phyloP scores from a whole-genome alignment of 225 moss, liverwort and hornwort species.

The Pleurozium schreberi region DNA sequence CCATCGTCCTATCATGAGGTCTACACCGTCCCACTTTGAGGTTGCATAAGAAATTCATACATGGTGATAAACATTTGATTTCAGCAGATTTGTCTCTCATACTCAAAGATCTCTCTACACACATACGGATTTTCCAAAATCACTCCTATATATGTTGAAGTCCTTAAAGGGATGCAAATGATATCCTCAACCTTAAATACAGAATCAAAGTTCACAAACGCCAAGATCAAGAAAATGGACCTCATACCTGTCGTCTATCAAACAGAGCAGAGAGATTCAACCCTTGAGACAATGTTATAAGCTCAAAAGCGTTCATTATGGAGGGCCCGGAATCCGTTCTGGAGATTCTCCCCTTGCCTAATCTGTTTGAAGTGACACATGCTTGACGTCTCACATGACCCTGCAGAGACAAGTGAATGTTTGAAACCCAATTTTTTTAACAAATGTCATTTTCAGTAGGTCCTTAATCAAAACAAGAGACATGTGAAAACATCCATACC shows the following conservation, averaged over 20 bases:
- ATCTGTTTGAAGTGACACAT: neutral
- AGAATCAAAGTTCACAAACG: neutral
- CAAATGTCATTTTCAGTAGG: neutral
- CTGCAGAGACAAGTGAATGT: neutral
- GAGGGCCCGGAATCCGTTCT: neutral
- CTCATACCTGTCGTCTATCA: neutral
- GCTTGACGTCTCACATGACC: neutral
- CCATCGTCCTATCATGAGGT: neutral
- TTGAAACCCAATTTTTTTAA: neutral
- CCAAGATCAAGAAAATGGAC: neutral
- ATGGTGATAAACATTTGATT: neutral
- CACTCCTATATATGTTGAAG: neutral
- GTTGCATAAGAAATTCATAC: neutral
- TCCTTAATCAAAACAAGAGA: neutral
- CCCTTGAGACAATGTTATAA: conserved; percentile 6
- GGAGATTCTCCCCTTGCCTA: neutral
- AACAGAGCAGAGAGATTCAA: conserved; percentile 7
- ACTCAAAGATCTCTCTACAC: neutral
- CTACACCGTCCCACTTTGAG: neutral
- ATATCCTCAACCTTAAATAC: neutral
- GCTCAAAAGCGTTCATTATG: conserved; percentile 9
- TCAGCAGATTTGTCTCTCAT: neutral
- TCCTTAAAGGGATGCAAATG: neutral
- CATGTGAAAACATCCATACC: conserved; percentile 11
- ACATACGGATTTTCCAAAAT: neutral